Percentiles rank a stretch among this genome's conserved stretches.
phyloP scores from a whole-genome alignment of 805 yeast species.

The Scheffersomyces stipitis region DNA sequence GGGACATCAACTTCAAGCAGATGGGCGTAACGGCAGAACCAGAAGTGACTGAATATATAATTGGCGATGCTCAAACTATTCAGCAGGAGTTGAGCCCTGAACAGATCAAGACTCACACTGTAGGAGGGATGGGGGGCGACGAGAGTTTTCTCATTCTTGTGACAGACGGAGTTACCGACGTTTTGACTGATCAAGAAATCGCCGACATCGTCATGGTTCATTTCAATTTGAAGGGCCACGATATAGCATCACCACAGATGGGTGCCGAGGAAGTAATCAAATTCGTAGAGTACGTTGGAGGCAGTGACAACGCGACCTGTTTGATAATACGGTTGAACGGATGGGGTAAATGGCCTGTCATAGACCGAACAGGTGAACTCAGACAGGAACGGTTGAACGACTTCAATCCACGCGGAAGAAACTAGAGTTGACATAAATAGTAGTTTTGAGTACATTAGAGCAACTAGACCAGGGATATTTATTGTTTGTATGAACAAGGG shows the following conservation, averaged over 20 bases:
- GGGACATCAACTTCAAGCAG: slow-evolving; percentile 77
- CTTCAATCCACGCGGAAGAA: slow-evolving; percentile 32
- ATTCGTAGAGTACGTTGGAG: slow-evolving; percentile 83
- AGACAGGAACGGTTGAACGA: slow-evolving; percentile 69
- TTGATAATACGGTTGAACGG: slow-evolving; percentile 75
- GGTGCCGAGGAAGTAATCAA: slow-evolving; percentile 84
- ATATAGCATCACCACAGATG: slow-evolving; percentile 75
- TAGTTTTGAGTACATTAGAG: no score
- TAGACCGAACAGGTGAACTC: slow-evolving; percentile 78
- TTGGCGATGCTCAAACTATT: slow-evolving; percentile 53
- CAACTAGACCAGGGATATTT: no score
- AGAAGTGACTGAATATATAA: slow-evolving; percentile 65
- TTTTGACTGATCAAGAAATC: slow-evolving; percentile 84
- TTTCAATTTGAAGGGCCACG: slow-evolving; percentile 59
- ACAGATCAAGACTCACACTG: slow-evolving; percentile 34
- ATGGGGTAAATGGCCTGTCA: slow-evolving; percentile 92
- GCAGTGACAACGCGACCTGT: slow-evolving; percentile 96
- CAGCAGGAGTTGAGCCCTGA: slow-evolving; percentile 37
- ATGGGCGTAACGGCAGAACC: slow-evolving; percentile 93
- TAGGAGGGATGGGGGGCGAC: slow-evolving; percentile 68
- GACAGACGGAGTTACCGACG: slow-evolving; percentile 85
- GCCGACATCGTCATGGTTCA: slow-evolving; percentile 82
- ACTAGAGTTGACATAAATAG: no score
- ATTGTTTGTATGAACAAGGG: no score
- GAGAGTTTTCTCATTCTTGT: slow-evolving; percentile 83